These are phyloP conservation scores for Xylaria arbuscula DNA, from an alignment of 2,329 filamentous ascomycete genomes.

Conservation along the genomic window DNA sequence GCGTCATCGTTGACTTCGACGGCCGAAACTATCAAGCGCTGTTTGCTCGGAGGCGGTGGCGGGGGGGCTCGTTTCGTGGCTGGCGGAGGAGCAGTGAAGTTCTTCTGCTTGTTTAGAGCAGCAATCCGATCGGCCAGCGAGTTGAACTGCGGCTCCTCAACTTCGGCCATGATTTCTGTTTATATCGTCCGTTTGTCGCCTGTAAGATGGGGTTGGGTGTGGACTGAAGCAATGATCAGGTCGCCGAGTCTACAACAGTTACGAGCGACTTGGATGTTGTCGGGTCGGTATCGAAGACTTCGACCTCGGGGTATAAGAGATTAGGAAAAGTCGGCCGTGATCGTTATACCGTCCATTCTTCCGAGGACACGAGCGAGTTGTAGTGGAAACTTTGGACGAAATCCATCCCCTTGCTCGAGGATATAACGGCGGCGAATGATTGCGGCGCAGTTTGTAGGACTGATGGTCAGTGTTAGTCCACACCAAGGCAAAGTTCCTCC, in stretches of 20 bases:
- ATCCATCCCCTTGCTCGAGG: not conserved
- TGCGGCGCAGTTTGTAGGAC: conserved; percentile 29
- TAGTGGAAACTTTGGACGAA: not conserved
- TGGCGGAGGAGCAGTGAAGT: conserved; percentile 58
- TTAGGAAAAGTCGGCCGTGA: not conserved
- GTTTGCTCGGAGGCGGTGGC: conserved; percentile 58
- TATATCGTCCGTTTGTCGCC: not conserved
- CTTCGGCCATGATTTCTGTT: conserved; percentile 63
- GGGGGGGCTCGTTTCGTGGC: conserved; percentile 55
- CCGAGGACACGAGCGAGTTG: not conserved
- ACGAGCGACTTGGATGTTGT: not conserved
- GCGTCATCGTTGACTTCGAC: conserved; percentile 46
- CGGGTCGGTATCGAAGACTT: not conserved
- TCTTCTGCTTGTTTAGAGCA: conserved; percentile 70
- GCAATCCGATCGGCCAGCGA: conserved; percentile 72
- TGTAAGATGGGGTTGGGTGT: not conserved
- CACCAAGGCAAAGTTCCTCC: not conserved
- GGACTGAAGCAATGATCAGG: not conserved
- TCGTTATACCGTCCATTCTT: conserved; percentile 1
- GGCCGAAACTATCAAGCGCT: conserved; percentile 52
- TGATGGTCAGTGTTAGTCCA: conserved; percentile 3
- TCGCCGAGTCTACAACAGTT: not conserved
- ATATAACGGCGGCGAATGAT: conserved; percentile 9
- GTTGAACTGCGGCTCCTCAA: conserved; percentile 70
- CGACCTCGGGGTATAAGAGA: not conserved